Conservation (phyloP, 2,329 filamentous ascomycete species). For the Aspergillus sp. region DNA sequence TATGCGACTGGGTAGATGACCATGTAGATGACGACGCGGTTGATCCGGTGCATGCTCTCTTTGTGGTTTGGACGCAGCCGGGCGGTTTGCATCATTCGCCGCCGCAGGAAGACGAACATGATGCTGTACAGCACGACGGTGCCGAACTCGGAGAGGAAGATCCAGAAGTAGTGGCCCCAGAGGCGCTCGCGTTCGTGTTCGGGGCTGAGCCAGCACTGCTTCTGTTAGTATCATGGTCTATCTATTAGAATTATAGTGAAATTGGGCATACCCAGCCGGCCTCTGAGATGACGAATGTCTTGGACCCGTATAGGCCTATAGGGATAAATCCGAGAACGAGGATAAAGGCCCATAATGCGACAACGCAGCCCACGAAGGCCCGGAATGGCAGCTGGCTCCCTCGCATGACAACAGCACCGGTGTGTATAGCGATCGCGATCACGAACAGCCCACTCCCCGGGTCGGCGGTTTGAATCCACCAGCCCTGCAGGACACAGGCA, state of each 20-base stretch:
- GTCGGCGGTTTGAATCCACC: constrained; percentile 53
- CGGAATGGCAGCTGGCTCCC: constrained; percentile 47
- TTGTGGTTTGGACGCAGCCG: constrained; percentile 31
- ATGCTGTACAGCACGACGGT: constrained; percentile 50
- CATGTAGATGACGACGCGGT: constrained; percentile 46
- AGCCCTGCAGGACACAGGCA: constrained; percentile 52
- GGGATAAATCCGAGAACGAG: constrained; percentile 49
- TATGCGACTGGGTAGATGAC: constrained; percentile 53
- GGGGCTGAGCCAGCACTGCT: constrained; percentile 52
- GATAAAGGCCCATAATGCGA: constrained; percentile 48
- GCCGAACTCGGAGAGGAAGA: constrained; percentile 54
- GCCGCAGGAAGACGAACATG: constrained; percentile 49
- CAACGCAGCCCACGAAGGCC: constrained; percentile 45
- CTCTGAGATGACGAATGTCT: constrained; percentile 49
- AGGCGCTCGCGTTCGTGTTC: constrained; percentile 47
- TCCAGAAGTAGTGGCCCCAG: constrained; percentile 56
- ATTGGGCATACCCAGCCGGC: constrained; percentile 46
- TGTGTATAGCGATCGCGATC: constrained; percentile 54
- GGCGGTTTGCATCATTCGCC: constrained; percentile 39
- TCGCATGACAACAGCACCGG: constrained; percentile 48
- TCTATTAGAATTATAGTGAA: no score
- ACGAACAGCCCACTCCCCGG: constrained; percentile 53
- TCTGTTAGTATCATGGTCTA: no score
- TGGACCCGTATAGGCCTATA: constrained; percentile 39
- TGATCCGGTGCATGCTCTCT: constrained; percentile 35